phyloP scores from a whole-genome alignment of 495 filamentous ascomycete species.

The Penicillium tannophilum region DNA sequence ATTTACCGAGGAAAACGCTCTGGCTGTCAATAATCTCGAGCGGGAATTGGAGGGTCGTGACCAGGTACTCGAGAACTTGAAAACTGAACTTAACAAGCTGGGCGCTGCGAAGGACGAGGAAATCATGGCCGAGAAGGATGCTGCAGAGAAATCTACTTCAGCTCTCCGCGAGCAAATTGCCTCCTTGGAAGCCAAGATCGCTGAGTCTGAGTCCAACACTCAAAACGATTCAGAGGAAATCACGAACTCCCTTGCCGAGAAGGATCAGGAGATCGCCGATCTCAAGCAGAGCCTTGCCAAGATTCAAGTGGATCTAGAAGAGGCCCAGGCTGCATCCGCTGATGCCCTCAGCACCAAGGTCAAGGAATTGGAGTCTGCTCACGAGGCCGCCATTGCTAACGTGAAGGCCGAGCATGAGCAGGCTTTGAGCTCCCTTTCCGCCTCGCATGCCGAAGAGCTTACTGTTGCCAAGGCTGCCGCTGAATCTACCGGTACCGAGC shows the following conservation, averaged over 20 bases:
- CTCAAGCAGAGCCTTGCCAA: conserved; percentile 39
- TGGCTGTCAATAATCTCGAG: conserved; percentile 39
- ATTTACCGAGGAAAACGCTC: conserved; percentile 43
- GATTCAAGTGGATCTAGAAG: conserved; percentile 39
- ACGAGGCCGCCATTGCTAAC: conserved; percentile 37
- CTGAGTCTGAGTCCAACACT: conserved; percentile 36
- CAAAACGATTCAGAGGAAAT: conserved; percentile 33
- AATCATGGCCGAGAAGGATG: conserved; percentile 44
- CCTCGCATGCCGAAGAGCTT: conserved; percentile 41
- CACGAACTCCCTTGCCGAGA: conserved; percentile 33
- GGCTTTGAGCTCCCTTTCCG: conserved; percentile 32
- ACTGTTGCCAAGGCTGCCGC: conserved; percentile 35
- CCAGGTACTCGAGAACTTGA: conserved; percentile 47
- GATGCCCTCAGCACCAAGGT: conserved; percentile 37
- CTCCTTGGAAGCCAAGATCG: conserved; percentile 42
- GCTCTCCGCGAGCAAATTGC: conserved; percentile 41
- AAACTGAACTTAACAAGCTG: conserved; percentile 45
- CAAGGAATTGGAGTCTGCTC: conserved; percentile 44
- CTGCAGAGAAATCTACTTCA: conserved; percentile 33
- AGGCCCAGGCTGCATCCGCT: conserved; percentile 33
- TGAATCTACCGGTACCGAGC: conserved; percentile 34
- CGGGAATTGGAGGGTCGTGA: conserved; percentile 46
- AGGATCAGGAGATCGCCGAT: conserved; percentile 42
- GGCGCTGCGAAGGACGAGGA: conserved; percentile 44
- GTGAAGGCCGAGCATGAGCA: conserved; percentile 42